These are phyloP conservation scores for Macrophomina phaseolina DNA, from an alignment of 2,329 filamentous ascomycete species.

Conservation along the genomic window DNA sequence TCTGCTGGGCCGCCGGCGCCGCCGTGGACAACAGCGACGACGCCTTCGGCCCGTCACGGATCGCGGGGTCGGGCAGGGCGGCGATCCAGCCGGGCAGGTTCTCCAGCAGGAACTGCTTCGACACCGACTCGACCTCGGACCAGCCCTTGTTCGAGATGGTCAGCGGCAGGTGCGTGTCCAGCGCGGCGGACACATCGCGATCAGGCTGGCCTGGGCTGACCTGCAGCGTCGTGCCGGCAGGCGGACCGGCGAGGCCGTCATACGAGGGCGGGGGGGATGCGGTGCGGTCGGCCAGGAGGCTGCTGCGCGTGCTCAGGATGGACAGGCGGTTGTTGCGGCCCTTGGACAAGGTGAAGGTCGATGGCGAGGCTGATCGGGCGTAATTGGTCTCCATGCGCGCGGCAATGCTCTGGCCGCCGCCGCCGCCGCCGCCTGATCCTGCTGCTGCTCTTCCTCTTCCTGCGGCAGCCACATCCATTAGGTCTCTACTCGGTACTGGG, in stretches of 20 bases:
- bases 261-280: constrained; percentile 17
- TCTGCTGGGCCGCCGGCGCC: constrained; percentile 33
- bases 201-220: neutral
- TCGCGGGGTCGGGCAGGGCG: constrained; percentile 3
- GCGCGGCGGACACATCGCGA: neutral
- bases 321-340: constrained; percentile 22
- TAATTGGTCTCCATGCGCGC: constrained; percentile 21
- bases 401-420: neutral
- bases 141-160: constrained; percentile 16
- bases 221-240: neutral
- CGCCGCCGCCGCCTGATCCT: neutral
- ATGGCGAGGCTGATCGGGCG: constrained; percentile 13
- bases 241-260: constrained; percentile 1
- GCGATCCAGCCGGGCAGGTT: constrained; percentile 15
- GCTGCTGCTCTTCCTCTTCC: too few relatives aligned
- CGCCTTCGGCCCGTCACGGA: constrained; percentile 6
- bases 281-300: neutral
- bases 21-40: too few relatives aligned
- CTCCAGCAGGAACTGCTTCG: constrained; percentile 15
- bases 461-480: too few relatives aligned
- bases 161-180: constrained; percentile 7
- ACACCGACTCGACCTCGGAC: constrained; percentile 15
- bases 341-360: constrained; percentile 10
- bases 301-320: neutral
- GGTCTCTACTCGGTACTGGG: constrained; percentile 4